phyloP scores from a whole-genome alignment of 441 rosid species.

The Populus hybrid region DNA sequence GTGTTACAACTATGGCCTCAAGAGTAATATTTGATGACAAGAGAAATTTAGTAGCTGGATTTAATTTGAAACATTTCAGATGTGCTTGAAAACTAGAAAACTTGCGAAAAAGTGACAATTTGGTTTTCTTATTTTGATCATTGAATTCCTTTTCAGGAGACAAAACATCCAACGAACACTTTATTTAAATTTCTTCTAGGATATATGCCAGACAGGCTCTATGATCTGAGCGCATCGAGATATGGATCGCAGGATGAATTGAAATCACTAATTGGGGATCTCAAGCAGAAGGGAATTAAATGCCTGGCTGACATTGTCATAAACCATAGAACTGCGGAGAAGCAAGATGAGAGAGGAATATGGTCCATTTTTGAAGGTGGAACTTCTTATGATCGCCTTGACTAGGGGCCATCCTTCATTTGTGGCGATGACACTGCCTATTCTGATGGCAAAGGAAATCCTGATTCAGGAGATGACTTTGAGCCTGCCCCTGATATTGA shows the following conservation, averaged over 20 bases:
- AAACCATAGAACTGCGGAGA: constrained; percentile 82
- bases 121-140: background rate
- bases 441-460: constrained; percentile 64
- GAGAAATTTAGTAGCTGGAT: too few species aligned
- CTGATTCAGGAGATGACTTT: constrained; percentile 51
- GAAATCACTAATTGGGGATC: constrained; percentile 46
- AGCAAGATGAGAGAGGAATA: constrained; percentile 59
- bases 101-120: background rate
- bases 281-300: constrained; percentile 59
- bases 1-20: too few species aligned
- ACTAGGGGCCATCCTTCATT: constrained; percentile 77
- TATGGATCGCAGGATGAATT: constrained; percentile 60
- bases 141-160: background rate
- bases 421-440: constrained; percentile 46
- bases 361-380: constrained; percentile 81
- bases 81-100: background rate
- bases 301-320: constrained; percentile 77
- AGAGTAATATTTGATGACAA: too few species aligned
- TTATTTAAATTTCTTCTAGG: constrained; percentile 32
- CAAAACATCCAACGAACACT: background rate
- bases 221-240: constrained; percentile 67
- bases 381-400: constrained; percentile 64
- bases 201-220: constrained; percentile 82
- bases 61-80: background rate
- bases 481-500: constrained; percentile 71